Base-by-base conservation (phyloP, 208 protist genomes). In the Leishmania arabica region DNA sequence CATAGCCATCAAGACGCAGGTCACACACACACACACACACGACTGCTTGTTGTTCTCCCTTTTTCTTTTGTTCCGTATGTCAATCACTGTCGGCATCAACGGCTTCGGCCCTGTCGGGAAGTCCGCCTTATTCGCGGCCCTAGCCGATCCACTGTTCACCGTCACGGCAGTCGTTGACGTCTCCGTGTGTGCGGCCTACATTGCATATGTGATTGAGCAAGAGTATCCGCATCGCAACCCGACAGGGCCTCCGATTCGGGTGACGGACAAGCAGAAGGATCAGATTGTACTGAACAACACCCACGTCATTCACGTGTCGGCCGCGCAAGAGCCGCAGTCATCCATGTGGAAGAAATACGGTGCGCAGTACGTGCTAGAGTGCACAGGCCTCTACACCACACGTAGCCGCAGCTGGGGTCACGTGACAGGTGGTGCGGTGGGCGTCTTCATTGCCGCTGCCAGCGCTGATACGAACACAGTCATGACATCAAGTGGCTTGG, bases 391-490 rank as follows among this genome's bases (percentile, higher is more conserved):
- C 31, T 99, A 99, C 95, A 98, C 93, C 8, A 95, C 92, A n/a
- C 90, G 87, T 24, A 97, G 98, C 51, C 94, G 91, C 34, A 95
- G 94, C 77, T 81, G 83, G 80, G 89, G 83, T 13, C 99, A 99
- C 81, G 56, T 99, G 15, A 92, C 95, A 27, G 95, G 91, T 69
- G 97, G 98, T 75, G 98, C 96, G 69, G 98, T 99, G 83, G 97
- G 98, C 84, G 98, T 99, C 65, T 88, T 99, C 79, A 99, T 99
- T 86, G 98, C 99, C 11, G 99, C 98, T 24, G 99, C 99, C 71
- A 98, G 98, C 54, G 86, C 88, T 11, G 99, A 99, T 81, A 88
- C 84, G n/a, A 89, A 96, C 8, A 97, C 96, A 71, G 97, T 99
- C 71, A 98, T 99, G 64, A 90, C 96, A 68, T 99, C 99, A 77